Base-by-base conservation (phyloP, 768 basidiomycete species). In the Lactarius pseudohatsudake region DNA sequence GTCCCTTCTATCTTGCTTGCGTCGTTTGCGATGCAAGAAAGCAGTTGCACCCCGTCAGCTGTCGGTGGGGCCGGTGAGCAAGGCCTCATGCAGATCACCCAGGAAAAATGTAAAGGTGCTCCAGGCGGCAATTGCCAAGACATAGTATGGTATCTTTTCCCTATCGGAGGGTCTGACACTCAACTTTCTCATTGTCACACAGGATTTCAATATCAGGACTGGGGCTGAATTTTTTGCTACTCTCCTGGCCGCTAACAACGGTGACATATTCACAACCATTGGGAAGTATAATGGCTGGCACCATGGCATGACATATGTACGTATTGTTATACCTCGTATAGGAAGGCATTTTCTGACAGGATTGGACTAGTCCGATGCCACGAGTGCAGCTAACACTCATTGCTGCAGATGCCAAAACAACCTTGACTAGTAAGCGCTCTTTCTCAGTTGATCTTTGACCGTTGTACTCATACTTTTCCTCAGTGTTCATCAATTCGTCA, bases 1-100 rank as follows among this genome's bases (percentile, higher is more conserved):
- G 82, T 94, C 36, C 90, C 89, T 30, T 74, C 91, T 9, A 91
- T 94, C 74, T 78, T 96, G 69, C 76, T 96, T 43, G 94, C 93
- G 2, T 83, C 92, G 0, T 89, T 96, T 70, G 92, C 93, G 38
- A 89, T 96, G 88, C 93, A 96, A 75, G 95, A 96, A 75, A 86
- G 85, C 38, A 79, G 79, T 45, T 96, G 94, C 81, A 86, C 89
- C 70, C 82, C 87, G 2, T 65, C 77, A 18, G 84, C 83, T 7
- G 80, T 86, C 55, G 93, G 93, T 60, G 88, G 87, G 18, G 90
- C 80, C 26, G 90, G 92, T 54, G 93, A 94, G 75, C 88, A 91
- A 72, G 93, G 92, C 38, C 77, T 94, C 61, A 94, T 94, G 92
- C 92, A 95, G 75, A 81, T 95, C 69, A 90, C 90, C 20, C 72